Evolutionary conservation across 2,329 filamentous ascomycete genomes (phyloP).

Genomic region (Bipolaris oryzae): DNA sequence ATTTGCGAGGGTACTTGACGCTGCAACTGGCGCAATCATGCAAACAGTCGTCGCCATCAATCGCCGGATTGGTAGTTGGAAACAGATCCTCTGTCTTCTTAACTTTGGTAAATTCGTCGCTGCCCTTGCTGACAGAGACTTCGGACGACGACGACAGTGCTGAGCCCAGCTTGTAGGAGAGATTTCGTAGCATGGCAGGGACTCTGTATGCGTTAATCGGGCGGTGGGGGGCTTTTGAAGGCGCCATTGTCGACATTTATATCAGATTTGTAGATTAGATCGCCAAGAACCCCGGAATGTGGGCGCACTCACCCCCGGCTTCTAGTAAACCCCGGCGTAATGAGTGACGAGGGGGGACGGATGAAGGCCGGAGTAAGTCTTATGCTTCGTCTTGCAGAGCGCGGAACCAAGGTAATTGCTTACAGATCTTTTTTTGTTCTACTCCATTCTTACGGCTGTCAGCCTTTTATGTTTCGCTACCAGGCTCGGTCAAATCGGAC

Average conservation of each 20-base stretch:
- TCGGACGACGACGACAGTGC: constrained; percentile 39
- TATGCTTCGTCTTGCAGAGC: not conserved
- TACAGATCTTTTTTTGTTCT: too few relatives aligned
- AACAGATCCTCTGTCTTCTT: constrained; percentile 66
- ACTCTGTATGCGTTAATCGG: constrained; percentile 45
- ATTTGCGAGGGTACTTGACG: constrained; percentile 76
- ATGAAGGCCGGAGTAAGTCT: constrained; percentile 3
- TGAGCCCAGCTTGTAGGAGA: constrained; percentile 47
- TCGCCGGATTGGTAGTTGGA: constrained; percentile 70
- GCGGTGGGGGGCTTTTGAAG: constrained; percentile 27
- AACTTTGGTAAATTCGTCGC: constrained; percentile 56
- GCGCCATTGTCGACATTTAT: constrained; percentile 26
- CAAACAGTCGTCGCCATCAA: constrained; percentile 87
- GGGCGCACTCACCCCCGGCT: constrained; percentile 22
- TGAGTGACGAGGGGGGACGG: constrained; percentile 1
- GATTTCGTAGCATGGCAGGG: constrained; percentile 45
- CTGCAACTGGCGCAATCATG: constrained; percentile 85
- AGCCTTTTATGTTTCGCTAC: constrained; percentile 3
- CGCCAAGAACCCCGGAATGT: constrained; percentile 42
- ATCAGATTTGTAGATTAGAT: constrained; percentile 49
- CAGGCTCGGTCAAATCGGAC: constrained; percentile 8
- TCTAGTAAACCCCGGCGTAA: constrained; percentile 16
- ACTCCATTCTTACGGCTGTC: not conserved
- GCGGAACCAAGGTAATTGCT: not conserved
- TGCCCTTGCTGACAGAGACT: constrained; percentile 37